Evolutionary conservation across 1,284 basidiomycete species (phyloP).

Genomic region (Trametes sp.): DNA sequence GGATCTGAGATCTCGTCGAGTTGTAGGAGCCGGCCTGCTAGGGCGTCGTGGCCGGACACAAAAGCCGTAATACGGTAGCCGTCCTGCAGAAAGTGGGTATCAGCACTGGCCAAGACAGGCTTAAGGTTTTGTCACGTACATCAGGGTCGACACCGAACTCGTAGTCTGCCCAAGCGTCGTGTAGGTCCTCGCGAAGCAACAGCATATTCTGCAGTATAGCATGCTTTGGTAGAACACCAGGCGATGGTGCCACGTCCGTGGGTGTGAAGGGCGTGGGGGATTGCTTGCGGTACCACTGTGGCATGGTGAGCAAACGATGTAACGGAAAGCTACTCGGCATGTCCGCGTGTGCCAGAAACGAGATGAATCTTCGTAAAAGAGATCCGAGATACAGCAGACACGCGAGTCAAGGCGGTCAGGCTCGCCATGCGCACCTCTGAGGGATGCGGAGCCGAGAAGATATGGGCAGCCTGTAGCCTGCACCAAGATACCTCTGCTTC

Average conservation of each 20-base stretch:
- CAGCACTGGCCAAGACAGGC: not conserved
- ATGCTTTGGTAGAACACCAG: not conserved
- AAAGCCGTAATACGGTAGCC: constrained; percentile 32
- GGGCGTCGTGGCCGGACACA: constrained; percentile 21
- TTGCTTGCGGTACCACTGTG: not conserved
- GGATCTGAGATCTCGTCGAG: constrained; percentile 37
- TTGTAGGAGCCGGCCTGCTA: constrained; percentile 28
- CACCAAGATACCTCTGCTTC: constrained; percentile 23
- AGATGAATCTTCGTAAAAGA: too few relatives aligned
- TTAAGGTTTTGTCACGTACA: constrained; percentile 17
- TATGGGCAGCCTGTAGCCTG: constrained; percentile 32
- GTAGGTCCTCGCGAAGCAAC: constrained; percentile 29
- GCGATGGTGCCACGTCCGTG: not conserved
- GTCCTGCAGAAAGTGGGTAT: constrained; percentile 14
- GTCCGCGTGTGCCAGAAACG: too few relatives aligned
- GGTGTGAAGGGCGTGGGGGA: not conserved
- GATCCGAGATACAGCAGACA: too few relatives aligned
- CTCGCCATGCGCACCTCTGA: constrained; percentile 26
- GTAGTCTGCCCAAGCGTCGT: constrained; percentile 31
- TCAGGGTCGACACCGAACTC: constrained; percentile 33
- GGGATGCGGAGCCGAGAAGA: constrained; percentile 33
- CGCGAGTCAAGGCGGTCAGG: too few relatives aligned
- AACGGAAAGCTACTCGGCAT: too few relatives aligned
- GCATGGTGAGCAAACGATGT: not conserved
- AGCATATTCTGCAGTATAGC: constrained; percentile 34